Evolutionary conservation across 768 basidiomycete species (phyloP), one percentile per base, ranked within the genome.

Genomic region (Piloderma croceum): DNA sequence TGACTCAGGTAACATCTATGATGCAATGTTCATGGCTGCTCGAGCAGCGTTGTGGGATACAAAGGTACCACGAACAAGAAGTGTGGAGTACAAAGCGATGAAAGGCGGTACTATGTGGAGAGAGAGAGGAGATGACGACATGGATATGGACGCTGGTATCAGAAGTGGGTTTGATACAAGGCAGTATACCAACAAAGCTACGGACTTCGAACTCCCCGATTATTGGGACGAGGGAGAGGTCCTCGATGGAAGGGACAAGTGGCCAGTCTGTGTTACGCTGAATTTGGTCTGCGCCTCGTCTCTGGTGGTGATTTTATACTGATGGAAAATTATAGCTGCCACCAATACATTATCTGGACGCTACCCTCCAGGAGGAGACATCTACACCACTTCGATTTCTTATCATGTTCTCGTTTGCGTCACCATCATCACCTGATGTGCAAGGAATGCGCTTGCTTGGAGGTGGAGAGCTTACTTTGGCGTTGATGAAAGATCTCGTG

Each of bases 191-290:
- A 57, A 56, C 18, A 59, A 60, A 7, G 83, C 79, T 9, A 76
- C 77, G 7, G 90, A 93, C 58, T 92, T 92, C 49, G 90, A 93
- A 62, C 70, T 92, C 17, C 73, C 79, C 9, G 90, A 93, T 57
- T 86, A 81, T 46, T 90, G 87, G 86, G 89, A 89, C 51, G 86
- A 88, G 47, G 90, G 90, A 0, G 82, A 80, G 42, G 59, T 67
- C 13, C 53, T 90, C 21, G 70, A 65, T 27, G 80, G 79, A 2
- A 66, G 78, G 45, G 76, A 83, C 2, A 49, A 55, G 10, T 85
- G 90, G 79, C 90, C 90, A 0, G 69, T 92, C 4, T 79, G 79
- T 45, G 62, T 90, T 19, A 90, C 88, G 2, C 56, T 92, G 39
- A 90, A 91, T 46, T 49, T 90, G n/a, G n/a, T 19, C 88, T 90